Conservation (phyloP, 148 eudicot species). For the Polygonum aviculare region DNA sequence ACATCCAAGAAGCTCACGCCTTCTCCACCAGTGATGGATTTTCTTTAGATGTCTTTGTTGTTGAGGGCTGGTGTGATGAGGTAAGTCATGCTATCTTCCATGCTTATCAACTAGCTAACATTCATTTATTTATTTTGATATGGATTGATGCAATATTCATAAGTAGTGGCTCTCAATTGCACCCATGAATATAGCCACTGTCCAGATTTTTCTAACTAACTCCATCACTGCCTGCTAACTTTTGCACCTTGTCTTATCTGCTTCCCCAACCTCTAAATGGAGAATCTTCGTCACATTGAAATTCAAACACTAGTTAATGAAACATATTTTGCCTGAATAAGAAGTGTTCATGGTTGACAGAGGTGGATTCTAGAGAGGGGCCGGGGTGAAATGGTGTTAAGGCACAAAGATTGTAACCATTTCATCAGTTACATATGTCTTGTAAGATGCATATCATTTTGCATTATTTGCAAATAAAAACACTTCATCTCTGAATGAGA, state of each 20-base stretch:
- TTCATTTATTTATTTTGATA: background rate
- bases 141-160: background rate
- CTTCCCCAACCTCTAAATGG: background rate
- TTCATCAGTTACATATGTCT: background rate
- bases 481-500: background rate
- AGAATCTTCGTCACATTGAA: background rate
- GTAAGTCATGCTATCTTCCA: constrained; percentile 23
- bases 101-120: background rate
- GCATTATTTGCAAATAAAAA: background rate
- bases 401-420: background rate
- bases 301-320: background rate
- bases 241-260: background rate
- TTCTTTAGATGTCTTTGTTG: constrained; percentile 88
- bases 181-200: background rate
- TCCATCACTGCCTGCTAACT: background rate
- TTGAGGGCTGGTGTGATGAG: constrained; percentile 68
- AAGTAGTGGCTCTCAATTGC: background rate
- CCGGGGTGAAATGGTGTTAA: background rate
- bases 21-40: constrained; percentile 82
- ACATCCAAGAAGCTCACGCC: constrained; percentile 96
- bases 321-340: background rate
- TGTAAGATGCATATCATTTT: background rate
- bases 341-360: background rate
- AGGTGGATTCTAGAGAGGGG: background rate
- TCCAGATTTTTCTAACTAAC: background rate